phyloP scores from a whole-genome alignment of 805 yeast species.

The Alloascoidea africana region DNA sequence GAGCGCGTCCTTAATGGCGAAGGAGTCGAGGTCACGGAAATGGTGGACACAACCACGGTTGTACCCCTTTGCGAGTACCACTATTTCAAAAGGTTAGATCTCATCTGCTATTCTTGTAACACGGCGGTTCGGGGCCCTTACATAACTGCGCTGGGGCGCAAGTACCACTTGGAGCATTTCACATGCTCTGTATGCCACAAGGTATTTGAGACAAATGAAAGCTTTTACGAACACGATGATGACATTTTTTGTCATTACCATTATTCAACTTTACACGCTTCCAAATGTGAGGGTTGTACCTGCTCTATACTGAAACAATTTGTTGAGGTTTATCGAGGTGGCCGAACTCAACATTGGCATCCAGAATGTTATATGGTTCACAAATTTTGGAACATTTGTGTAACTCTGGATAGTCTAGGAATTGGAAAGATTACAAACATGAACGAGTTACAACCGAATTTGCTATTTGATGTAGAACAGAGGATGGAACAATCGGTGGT shows the following conservation, averaged over 20 bases:
- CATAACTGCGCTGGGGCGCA: constrained; percentile 82
- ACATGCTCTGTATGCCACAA: constrained; percentile 77
- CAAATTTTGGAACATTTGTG: constrained; percentile 89
- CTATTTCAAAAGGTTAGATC: constrained; percentile 71
- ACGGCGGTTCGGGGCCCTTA: constrained; percentile 83
- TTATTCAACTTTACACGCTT: constrained; percentile 74
- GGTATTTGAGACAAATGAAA: constrained; percentile 82
- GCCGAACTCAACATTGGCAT: constrained; percentile 93
- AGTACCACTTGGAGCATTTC: constrained; percentile 92
- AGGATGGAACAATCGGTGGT: constrained; percentile 43
- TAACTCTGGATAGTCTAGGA: constrained; percentile 15
- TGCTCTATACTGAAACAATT: constrained; percentile 87
- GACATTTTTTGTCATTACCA: constrained; percentile 84
- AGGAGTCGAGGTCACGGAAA: constrained; percentile 13
- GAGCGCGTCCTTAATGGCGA: constrained; percentile 4
- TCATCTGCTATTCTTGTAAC: constrained; percentile 79
- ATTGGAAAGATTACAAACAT: too few species aligned
- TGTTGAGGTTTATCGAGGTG: constrained; percentile 84
- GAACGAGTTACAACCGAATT: background rate
- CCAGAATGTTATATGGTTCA: constrained; percentile 98
- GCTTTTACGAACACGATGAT: constrained; percentile 77
- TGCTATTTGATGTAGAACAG: constrained; percentile 26
- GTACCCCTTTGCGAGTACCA: constrained; percentile 82
- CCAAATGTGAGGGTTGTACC: constrained; percentile 86
- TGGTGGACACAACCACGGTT: constrained; percentile 18